Conservation (phyloP, 306 rosid genomes). For the Pachyrhizus erosus region DNA sequence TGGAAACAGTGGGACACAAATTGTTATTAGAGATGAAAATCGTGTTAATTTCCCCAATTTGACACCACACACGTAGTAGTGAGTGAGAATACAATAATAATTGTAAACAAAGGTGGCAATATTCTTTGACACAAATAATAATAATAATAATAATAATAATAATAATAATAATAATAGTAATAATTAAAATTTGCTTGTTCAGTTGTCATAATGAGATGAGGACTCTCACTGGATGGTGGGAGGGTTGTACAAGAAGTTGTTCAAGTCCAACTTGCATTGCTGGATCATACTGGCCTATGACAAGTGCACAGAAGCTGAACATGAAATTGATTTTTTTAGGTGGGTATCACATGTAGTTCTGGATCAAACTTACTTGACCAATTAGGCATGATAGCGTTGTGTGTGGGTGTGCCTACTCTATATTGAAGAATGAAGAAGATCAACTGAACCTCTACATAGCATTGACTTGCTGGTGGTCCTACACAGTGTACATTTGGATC, state of each 20-base stretch:
- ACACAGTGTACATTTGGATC: conserved; percentile 12
- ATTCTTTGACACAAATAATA: conserved; percentile 5
- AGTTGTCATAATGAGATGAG: conserved; percentile 46
- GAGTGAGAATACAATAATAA: conserved; percentile 1
- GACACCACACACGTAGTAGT: neutral
- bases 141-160: neutral
- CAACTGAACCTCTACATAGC: conserved; percentile 23
- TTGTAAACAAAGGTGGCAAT: neutral
- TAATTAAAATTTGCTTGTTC: neutral
- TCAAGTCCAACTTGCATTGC: conserved; percentile 37
- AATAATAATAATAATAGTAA: neutral
- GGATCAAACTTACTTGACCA: conserved; percentile 38
- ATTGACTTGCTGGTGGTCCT: conserved; percentile 52
- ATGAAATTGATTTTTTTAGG: conserved; percentile 49
- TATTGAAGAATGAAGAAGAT: conserved; percentile 14
- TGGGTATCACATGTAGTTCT: conserved; percentile 46
- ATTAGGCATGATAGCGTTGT: conserved; percentile 37
- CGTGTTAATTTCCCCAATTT: neutral
- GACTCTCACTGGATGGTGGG: conserved; percentile 44
- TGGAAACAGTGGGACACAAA: conserved; percentile 32
- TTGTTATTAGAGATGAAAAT: conserved; percentile 31
- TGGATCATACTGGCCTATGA: conserved; percentile 34
- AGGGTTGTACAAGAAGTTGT: conserved; percentile 35
- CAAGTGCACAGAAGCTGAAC: conserved; percentile 41
- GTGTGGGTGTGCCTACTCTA: conserved; percentile 46